These are phyloP conservation scores for Galerina sulciceps DNA, from an alignment of 768 basidiomycete genomes.

Conservation along the genomic window DNA sequence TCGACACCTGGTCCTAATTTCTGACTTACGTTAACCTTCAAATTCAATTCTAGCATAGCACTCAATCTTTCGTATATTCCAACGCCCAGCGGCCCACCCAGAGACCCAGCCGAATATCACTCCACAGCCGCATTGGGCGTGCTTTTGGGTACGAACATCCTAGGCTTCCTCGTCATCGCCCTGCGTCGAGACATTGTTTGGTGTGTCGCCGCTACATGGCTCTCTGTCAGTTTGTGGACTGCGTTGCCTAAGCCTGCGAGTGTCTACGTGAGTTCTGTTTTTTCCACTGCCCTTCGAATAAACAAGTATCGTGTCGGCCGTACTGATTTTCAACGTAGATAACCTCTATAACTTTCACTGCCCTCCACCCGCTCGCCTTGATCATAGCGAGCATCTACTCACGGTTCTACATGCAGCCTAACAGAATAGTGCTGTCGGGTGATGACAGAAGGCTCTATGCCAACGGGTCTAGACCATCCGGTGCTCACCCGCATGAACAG, in stretches of 20 bases:
- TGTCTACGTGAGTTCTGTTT: conserved; percentile 56
- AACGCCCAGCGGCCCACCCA: conserved; percentile 45
- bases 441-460: conserved; percentile 27
- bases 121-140: conserved; percentile 78
- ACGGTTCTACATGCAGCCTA: conserved; percentile 26
- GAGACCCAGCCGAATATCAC: conserved; percentile 59
- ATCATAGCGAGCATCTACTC: conserved; percentile 48
- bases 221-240: conserved; percentile 68
- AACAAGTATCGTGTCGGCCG: neutral
- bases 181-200: conserved; percentile 73
- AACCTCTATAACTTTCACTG: conserved; percentile 65
- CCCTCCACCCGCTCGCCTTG: conserved; percentile 65
- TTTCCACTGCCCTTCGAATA: neutral
- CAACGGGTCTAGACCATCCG: conserved; percentile 3
- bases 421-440: conserved; percentile 17
- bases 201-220: conserved; percentile 77
- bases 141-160: conserved; percentile 64
- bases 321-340: conserved; percentile 40
- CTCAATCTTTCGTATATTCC: conserved; percentile 67
- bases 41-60: conserved; percentile 53
- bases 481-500: neutral
- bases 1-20: neutral
- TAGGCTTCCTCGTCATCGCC: conserved; percentile 58
- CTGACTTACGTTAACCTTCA: neutral
- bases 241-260: conserved; percentile 63